A percentile compares a stretch with the other conserved stretches of the same genome.
Conservation (phyloP, 495 filamentous ascomycete species). For the Xylaria castorea region DNA sequence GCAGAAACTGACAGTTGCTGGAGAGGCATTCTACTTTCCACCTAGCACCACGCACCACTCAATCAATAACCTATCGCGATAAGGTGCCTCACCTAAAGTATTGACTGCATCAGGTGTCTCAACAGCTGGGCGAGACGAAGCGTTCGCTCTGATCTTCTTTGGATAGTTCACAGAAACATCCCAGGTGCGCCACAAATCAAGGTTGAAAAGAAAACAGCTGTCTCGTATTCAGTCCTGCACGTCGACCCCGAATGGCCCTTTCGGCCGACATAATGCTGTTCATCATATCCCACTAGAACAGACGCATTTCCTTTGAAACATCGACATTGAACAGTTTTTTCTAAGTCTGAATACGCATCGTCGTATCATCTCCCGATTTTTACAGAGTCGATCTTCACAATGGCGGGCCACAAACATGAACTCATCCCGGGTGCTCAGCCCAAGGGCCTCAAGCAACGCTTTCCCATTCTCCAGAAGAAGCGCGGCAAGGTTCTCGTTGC, state of each 20-base stretch:
- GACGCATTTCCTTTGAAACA: background rate
- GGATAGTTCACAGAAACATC: background rate
- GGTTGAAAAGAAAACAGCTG: background rate
- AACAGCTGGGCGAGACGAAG: background rate
- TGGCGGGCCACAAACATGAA: background rate
- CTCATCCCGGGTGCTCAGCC: background rate
- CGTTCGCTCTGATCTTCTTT: background rate
- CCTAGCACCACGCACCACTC: background rate
- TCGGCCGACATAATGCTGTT: background rate
- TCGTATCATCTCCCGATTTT: background rate
- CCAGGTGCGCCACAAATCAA: background rate
- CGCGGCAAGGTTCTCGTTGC: constrained; percentile 44
- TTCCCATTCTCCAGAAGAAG: constrained; percentile 49
- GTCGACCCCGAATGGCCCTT: background rate
- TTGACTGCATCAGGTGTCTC: background rate
- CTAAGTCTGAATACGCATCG: background rate
- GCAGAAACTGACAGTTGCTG: background rate
- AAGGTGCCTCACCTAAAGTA: background rate
- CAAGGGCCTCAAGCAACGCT: constrained; percentile 41
- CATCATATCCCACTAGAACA: background rate
- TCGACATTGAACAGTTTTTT: constrained; percentile 1
- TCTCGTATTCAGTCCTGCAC: constrained; percentile 2
- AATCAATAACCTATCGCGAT: constrained; percentile 1
- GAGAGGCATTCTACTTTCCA: background rate
- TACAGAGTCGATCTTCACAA: background rate